These are phyloP conservation scores for Lathyrus tuberosus DNA, from an alignment of 306 rosid genomes.

Conservation along the genomic window DNA sequence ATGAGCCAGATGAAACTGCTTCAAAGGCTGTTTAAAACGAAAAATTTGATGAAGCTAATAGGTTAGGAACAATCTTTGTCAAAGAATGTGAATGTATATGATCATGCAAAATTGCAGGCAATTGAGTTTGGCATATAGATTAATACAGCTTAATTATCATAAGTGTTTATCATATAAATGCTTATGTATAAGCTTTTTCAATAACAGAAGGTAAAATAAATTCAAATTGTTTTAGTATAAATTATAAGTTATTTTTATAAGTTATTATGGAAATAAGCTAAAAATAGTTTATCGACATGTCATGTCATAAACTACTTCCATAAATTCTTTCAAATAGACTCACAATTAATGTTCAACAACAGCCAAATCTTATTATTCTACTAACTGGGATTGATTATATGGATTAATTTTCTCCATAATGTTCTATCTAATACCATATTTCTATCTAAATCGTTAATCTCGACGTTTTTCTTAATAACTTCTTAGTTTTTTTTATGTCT, in stretches of 20 bases:
- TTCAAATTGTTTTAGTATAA: background rate
- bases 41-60: constrained; percentile 9
- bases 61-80: background rate
- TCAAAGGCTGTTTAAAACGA: constrained; percentile 68
- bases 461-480: too few species aligned
- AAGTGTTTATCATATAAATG: background rate
- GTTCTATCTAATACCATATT: too few species aligned
- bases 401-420: too few species aligned
- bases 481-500: too few species aligned
- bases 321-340: too few species aligned
- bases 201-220: background rate
- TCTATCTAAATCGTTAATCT: too few species aligned
- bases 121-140: background rate
- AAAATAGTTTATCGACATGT: background rate
- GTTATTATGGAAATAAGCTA: background rate
- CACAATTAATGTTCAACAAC: too few species aligned
- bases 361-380: too few species aligned
- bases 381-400: too few species aligned
- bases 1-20: constrained; percentile 65
- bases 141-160: background rate
- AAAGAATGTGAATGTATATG: constrained; percentile 29
- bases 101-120: background rate
- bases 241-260: background rate
- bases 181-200: background rate
- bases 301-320: background rate